A percentile compares a stretch with the other conserved stretches of the same genome.
Evolutionary conservation across 2,329 filamentous ascomycete genomes (phyloP).

Genomic region (Ceratocystis papillata): DNA sequence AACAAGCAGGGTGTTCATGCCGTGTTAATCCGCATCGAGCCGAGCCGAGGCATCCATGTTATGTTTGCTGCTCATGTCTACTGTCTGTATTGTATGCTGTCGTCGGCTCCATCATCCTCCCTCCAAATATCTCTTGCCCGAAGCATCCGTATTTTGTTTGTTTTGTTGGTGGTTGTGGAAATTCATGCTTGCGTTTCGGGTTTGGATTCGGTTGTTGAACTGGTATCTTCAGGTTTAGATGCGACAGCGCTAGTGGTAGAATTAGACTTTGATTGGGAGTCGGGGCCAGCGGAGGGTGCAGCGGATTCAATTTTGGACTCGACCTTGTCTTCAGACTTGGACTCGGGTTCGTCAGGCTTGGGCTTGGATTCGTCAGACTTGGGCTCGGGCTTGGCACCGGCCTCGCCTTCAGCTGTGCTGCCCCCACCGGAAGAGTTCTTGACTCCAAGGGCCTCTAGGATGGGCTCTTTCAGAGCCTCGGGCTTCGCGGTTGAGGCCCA

Average conservation of each 20-base stretch:
- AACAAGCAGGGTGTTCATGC: not conserved
- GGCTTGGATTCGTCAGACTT: not conserved
- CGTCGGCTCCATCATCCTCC: not conserved
- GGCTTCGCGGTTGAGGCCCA: conserved; percentile 88
- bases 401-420: not conserved
- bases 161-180: not conserved
- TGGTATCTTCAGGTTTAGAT: not conserved
- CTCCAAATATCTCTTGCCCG: not conserved
- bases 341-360: not conserved
- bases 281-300: no score
- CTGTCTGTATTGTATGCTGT: not conserved
- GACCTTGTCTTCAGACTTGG: not conserved
- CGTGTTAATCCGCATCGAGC: not conserved
- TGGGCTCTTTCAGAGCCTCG: conserved; percentile 61
- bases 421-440: not conserved
- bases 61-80: not conserved
- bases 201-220: not conserved
- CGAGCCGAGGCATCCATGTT: not conserved
- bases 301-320: no score
- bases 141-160: not conserved
- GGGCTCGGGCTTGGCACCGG: not conserved
- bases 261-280: not conserved
- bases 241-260: not conserved
- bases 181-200: not conserved
- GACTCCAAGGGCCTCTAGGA: conserved; percentile 57